These are phyloP conservation scores for Acer yangbiense DNA, from an alignment of 345 rosid species.

Conservation along the genomic window DNA sequence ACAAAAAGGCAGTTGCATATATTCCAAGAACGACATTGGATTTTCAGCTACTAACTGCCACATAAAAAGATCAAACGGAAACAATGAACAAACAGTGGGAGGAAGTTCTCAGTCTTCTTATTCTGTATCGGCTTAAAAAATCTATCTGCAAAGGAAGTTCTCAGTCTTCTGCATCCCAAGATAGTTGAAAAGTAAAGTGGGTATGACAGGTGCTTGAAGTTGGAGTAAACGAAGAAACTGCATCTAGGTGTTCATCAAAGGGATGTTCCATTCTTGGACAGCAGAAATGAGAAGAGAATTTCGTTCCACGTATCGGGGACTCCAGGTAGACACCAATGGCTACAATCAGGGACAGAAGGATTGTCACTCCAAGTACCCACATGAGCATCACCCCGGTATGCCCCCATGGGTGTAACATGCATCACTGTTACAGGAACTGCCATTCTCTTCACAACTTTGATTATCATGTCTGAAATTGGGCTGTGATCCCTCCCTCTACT, in stretches of 20 bases:
- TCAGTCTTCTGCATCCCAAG: neutral
- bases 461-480: slow-evolving; percentile 47
- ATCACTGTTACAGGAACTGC: slow-evolving; percentile 45
- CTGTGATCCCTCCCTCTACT: slow-evolving; percentile 49
- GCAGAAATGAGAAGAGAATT: slow-evolving; percentile 45
- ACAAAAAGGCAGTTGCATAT: neutral
- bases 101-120: neutral
- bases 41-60: neutral
- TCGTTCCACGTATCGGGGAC: slow-evolving; percentile 79
- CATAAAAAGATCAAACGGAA: neutral
- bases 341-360: slow-evolving; percentile 67
- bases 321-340: slow-evolving; percentile 81
- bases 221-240: neutral
- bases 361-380: slow-evolving; percentile 69
- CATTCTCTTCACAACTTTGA: slow-evolving; percentile 40
- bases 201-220: neutral
- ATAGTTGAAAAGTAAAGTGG: neutral
- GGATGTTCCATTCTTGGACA: slow-evolving; percentile 21
- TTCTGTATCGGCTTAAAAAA: neutral
- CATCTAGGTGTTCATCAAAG: neutral
- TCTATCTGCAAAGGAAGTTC: neutral
- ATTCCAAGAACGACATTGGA: neutral
- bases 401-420: slow-evolving; percentile 72
- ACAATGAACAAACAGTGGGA: neutral
- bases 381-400: slow-evolving; percentile 65